Conservation (phyloP, 2,329 filamentous ascomycete genomes). For the Sclerotinia subarctica region DNA sequence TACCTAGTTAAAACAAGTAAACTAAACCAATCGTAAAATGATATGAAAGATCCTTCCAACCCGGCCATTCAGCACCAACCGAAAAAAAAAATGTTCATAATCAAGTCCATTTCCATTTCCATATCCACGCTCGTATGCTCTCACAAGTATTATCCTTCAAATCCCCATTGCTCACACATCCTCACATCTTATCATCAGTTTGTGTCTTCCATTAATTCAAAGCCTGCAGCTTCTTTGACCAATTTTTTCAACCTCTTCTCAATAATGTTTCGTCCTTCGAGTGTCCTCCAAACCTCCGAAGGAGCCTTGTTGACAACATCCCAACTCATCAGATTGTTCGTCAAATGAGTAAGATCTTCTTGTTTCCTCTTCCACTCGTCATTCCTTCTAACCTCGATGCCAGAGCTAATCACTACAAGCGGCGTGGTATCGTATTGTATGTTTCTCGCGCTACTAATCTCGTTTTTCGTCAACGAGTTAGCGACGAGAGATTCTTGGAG, state of each 20-base stretch:
- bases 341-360: constrained; percentile 76
- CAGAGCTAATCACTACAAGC: constrained; percentile 79
- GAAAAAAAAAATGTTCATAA: not conserved
- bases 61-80: constrained; percentile 6
- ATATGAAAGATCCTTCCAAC: constrained; percentile 5
- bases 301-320: constrained; percentile 82
- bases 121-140: not conserved
- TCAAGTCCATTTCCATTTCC: not conserved
- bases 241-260: constrained; percentile 75
- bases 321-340: constrained; percentile 76
- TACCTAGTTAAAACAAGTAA: constrained; percentile 1
- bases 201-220: not conserved
- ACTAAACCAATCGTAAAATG: not conserved
- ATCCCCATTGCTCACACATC: not conserved
- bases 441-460: constrained; percentile 72
- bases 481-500: constrained; percentile 92
- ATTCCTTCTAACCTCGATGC: constrained; percentile 63
- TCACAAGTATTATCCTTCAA: too few relatives aligned
- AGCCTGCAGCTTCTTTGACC: constrained; percentile 42
- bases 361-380: constrained; percentile 79
- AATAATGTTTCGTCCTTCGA: constrained; percentile 68
- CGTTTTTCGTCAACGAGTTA: constrained; percentile 76
- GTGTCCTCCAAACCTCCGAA: constrained; percentile 79
- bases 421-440: constrained; percentile 77
- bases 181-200: not conserved